Evolutionary conservation across 108 stramenopile species (phyloP), one percentile per base, ranked within the genome.

Genomic region (Cyclotella baltica): DNA sequence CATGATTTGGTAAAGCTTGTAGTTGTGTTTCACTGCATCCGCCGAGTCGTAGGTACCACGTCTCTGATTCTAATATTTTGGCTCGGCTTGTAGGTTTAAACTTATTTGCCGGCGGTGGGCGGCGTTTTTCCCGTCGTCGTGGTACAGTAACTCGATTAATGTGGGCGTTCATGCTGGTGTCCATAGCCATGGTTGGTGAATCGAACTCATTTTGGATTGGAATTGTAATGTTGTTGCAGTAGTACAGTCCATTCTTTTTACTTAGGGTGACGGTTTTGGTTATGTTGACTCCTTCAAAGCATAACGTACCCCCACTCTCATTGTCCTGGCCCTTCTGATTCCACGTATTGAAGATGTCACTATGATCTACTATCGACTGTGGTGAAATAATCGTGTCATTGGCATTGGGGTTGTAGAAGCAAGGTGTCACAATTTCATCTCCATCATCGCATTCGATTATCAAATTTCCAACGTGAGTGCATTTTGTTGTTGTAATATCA

Each of bases 361-460:
- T 20, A 1, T 65, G 27, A 43, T 47, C 25, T 2, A 23, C 0
- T 1, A 43, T 65, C 13, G 43, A n/a, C n/a, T 47, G 40, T 3
- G 64, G 40, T 1, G 64, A 47, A 34, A 57, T 57, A 23, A 57
- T 57, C 13, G 56, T 57, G 6, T 57, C n/a, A n/a, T n/a, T n/a
- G n/a, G n/a, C n/a, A n/a, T n/a, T n/a, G n/a, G n/a, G n/a, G n/a
- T n/a, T n/a, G 25, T 57, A 48, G 47, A 48, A 48, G 6, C 47
- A 48, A n/a, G 2, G 47, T 4, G 6, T 48, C 19, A n/a, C 2
- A 1, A 48, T 48, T 16, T 2, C n/a, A 2, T 2, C 4, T 2
- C 47, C 47, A 48, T 48, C 47, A 48, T 48, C 47, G n/a, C 47
- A 48, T 4, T 48, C 4, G 6, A 48, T 6, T 16, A n/a, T 16